phyloP scores from a whole-genome alignment of 805 yeast genomes.

The Candida sonorensis region DNA sequence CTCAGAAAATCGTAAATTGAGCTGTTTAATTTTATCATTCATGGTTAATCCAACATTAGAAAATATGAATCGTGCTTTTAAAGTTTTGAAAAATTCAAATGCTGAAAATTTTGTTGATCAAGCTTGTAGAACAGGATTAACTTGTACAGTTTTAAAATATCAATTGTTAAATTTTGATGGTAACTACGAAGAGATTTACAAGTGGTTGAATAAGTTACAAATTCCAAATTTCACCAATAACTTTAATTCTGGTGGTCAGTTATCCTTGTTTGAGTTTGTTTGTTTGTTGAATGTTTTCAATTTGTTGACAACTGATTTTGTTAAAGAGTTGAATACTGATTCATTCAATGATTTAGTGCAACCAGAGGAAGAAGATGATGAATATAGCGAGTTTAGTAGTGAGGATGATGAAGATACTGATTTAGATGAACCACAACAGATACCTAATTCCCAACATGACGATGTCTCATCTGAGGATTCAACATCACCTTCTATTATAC shows the following conservation, averaged over 20 bases:
- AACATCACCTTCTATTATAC: not conserved
- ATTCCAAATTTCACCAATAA: constrained; percentile 18
- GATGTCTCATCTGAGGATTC: not conserved
- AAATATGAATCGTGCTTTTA: constrained; percentile 6
- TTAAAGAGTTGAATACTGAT: constrained; percentile 7
- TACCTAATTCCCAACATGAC: too few species aligned
- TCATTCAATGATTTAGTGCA: not conserved
- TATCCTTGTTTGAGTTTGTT: constrained; percentile 21
- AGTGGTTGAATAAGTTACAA: constrained; percentile 19
- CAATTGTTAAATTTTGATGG: constrained; percentile 14
- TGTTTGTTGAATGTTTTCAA: constrained; percentile 18
- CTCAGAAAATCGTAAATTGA: constrained; percentile 5
- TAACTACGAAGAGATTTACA: constrained; percentile 8
- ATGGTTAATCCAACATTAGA: constrained; percentile 14
- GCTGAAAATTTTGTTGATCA: constrained; percentile 3
- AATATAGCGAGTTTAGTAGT: constrained; percentile 4
- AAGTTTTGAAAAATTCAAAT: constrained; percentile 4
- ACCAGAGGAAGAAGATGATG: not conserved
- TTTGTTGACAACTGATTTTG: constrained; percentile 8
- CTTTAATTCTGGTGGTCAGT: constrained; percentile 14
- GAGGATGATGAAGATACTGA: not conserved
- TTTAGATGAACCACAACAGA: too few species aligned
- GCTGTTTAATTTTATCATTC: constrained; percentile 13
- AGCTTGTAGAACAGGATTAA: constrained; percentile 14
- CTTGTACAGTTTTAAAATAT: constrained; percentile 21